These are phyloP conservation scores for Phanerochaete sordida DNA, from an alignment of 768 basidiomycete genomes.

Conservation along the genomic window DNA sequence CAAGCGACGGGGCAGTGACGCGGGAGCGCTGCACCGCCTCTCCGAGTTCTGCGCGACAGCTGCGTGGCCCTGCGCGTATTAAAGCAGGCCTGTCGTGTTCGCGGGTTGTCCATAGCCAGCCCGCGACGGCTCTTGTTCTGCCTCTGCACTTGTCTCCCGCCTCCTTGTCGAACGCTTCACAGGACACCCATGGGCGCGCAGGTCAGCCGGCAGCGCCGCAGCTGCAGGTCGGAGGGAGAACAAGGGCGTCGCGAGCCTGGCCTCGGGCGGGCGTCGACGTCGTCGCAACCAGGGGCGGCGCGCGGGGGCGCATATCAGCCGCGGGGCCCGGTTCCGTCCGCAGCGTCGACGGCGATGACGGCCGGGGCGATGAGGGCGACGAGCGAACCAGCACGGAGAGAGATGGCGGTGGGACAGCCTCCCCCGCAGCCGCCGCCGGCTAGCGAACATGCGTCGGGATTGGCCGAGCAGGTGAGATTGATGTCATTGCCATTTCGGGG, in stretches of 20 bases:
- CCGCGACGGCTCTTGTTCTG: neutral
- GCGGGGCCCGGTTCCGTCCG: neutral
- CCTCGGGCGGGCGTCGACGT: neutral
- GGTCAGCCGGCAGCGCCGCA: neutral
- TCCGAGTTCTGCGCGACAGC: neutral
- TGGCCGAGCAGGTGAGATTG: neutral
- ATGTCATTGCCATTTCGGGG: neutral
- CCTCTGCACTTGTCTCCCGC: neutral
- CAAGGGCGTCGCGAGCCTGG: neutral
- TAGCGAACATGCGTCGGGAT: neutral
- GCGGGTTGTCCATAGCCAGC: neutral
- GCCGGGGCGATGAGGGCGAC: neutral
- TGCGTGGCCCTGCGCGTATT: neutral
- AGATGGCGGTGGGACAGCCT: neutral
- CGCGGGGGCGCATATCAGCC: neutral
- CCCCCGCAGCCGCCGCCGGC: neutral
- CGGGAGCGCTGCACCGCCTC: neutral
- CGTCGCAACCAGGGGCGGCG: neutral
- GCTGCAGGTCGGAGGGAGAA: conserved; percentile 5
- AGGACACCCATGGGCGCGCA: conserved; percentile 6
- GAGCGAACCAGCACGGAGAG: neutral
- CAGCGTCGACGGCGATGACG: neutral
- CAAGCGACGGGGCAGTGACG: neutral
- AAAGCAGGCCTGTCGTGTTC: neutral
- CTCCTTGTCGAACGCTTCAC: too few species aligned